Evolutionary conservation across 768 basidiomycete species (phyloP), one percentile per base, ranked within the genome.

Genomic region (Lentinula detonsa): DNA sequence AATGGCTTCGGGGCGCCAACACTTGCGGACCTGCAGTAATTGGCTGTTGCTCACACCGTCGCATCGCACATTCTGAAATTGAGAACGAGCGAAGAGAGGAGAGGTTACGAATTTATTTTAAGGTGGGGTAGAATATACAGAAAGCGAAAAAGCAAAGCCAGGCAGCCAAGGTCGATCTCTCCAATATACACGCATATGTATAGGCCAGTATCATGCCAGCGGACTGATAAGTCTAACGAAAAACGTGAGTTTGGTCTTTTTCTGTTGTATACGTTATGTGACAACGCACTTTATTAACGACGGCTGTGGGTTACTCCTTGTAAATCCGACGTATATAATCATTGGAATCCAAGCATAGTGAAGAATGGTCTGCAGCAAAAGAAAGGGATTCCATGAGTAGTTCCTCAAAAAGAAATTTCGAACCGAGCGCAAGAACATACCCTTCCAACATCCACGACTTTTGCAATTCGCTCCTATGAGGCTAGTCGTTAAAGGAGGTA

Each of bases 271-370:
- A 53, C n/a, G n/a, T 10, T 57, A 37, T 43, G 28, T 28, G 28
- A 28, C 28, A 3, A 84, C 92, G 68, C 59, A 96, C 95, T 97
- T 95, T 75, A 96, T 96, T 69, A 98, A 78, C 42, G 93, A 94
- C 18, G 95, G 95, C 67, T 95, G 93, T 34, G 95, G 95, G 70
- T 90, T 93, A 70, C 93, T 95, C 66, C 90, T 80, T 57, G 90
- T 91, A 78, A 91, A 97, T 39, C 95, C 96, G 70, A 97, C 83
- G 74, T 95, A 97, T 69, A 98, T 95, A 69, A 98, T 93, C 71
- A 95, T 77, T 35, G 96, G 96, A 69, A 98, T 94, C 93, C 95
- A 98, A 65, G 88, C 89, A 67, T 95, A 97, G 75, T 97, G 94
- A 57, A 97, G 71, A 68, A 95, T 81, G 62, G 90, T 93, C 95